A percentile compares a stretch with the other conserved stretches of the same genome.
phyloP scores from a whole-genome alignment of 306 rosid genomes.

The Vigna hirtella region DNA sequence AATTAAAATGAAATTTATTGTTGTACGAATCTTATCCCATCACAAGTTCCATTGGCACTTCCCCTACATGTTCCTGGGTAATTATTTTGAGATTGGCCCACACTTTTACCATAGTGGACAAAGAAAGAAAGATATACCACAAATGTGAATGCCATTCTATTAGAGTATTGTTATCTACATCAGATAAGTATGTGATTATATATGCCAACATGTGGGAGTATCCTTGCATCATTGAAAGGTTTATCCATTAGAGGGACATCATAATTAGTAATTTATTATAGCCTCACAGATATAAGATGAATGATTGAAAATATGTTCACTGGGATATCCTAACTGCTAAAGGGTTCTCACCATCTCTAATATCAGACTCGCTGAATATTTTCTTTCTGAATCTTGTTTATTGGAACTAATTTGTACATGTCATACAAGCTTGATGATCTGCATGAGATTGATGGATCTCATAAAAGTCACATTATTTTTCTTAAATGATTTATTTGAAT shows the following conservation, averaged over 20 bases:
- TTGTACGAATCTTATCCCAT: not conserved
- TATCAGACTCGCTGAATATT: slow-evolving; percentile 18
- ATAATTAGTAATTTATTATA: not conserved
- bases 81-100: too few species aligned
- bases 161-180: not conserved
- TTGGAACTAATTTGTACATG: slow-evolving; percentile 35
- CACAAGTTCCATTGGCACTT: not conserved
- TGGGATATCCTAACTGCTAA: not conserved
- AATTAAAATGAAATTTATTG: not conserved
- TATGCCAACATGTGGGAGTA: slow-evolving; percentile 22
- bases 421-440: slow-evolving; percentile 40
- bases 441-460: slow-evolving; percentile 24
- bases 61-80: too few species aligned
- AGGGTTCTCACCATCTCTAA: slow-evolving; percentile 5
- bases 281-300: slow-evolving; percentile 6
- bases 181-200: not conserved
- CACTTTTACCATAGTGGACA: not conserved
- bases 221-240: slow-evolving; percentile 26
- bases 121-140: not conserved
- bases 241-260: slow-evolving; percentile 11
- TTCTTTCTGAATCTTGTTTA: slow-evolving; percentile 28
- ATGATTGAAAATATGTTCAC: slow-evolving; percentile 25
- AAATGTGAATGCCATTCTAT: not conserved
- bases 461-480: slow-evolving; percentile 33
- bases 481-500: slow-evolving; percentile 41